Evolutionary conservation across 2,329 filamentous ascomycete species (phyloP), one percentile per base, ranked within the genome.

Genomic region (Sporothrix luriei): DNA sequence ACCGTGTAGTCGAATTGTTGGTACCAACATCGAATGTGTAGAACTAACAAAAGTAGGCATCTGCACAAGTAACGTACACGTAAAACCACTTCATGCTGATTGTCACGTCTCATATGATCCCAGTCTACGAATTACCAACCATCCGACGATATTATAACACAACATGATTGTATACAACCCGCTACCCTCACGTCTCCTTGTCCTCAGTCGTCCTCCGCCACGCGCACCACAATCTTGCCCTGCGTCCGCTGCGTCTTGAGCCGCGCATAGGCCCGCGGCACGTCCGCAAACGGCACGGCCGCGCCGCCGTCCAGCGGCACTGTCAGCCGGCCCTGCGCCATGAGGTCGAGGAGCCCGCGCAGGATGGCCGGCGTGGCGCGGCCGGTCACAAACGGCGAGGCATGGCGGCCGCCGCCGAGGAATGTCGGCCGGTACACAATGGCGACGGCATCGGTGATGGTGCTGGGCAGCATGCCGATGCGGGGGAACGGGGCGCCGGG

Each of bases 201-300:
- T 13, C 48, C 54, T 40, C 14, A 54, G 13, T 43, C 49, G 11
- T 69, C 54, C n/a, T 68, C 67, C 0, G 68, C 61, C n/a, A 72
- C 62, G 21, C 57, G 21, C 26, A 77, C 68, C 1, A 78, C 65
- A 52, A 78, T 73, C 71, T 78, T 78, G 0, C 76, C 77, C 4
- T 54, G 62, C 0, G 69, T 66, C 9, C 66, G 68, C 26, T 68
- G 55, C 2, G 71, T 65, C 66, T 68, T 70, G 33, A 73, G 70
- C 68, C 74, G 74, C 26, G 52, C 66, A 38, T 74, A 78, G 0
- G 77, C 77, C 2, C 70, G 66, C 3, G 72, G 73, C 2, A 72
- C 75, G 1, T 76, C 69, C 0, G 73, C 70, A 43, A 75, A 77
- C 1, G 72, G 38, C 38, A 74, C 73, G 24, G 43, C 38, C 1